Conservation (phyloP, 371 early-diverging fungal species). For the Mucor indicus region DNA sequence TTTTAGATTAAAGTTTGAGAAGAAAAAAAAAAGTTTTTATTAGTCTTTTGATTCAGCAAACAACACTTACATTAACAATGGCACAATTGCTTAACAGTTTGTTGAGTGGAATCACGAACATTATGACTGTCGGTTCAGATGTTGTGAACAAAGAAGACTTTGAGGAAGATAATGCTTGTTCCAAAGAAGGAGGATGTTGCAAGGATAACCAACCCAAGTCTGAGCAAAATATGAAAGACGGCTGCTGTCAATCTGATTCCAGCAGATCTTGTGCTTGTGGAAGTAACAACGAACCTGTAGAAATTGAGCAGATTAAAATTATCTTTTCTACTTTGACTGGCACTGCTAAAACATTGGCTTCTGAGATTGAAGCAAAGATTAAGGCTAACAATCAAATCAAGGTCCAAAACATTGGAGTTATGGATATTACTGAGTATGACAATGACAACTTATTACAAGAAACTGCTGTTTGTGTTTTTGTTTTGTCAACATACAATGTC, state of each 20-base stretch:
- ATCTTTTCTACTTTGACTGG: conserved; percentile 49
- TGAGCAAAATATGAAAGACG: not conserved
- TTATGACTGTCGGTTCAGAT: conserved; percentile 43
- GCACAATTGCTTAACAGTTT: conserved; percentile 40
- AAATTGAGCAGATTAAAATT: conserved; percentile 44
- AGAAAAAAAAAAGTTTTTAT: too few relatives aligned
- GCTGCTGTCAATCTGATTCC: conserved; percentile 6
- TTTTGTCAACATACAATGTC: conserved; percentile 71
- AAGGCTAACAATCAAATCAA: conserved; percentile 14
- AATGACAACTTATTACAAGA: conserved; percentile 67
- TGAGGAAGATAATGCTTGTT: conserved; percentile 15
- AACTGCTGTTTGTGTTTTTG: conserved; percentile 59
- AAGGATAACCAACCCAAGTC: conserved; percentile 5
- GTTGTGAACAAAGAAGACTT: too few relatives aligned
- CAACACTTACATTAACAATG: conserved; percentile 20
- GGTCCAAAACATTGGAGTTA: conserved; percentile 27
- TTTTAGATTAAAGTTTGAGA: too few relatives aligned
- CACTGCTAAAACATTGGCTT: conserved; percentile 47
- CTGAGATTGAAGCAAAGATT: conserved; percentile 30
- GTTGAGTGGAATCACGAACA: conserved; percentile 41
- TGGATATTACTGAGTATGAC: conserved; percentile 70
- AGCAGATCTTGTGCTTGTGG: conserved; percentile 17
- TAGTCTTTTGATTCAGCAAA: too few relatives aligned
- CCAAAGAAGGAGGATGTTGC: conserved; percentile 28
- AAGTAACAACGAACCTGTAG: conserved; percentile 8